Evolutionary conservation across 176 grass and related monocot species (phyloP).

Genomic region (Phragmites australis): DNA sequence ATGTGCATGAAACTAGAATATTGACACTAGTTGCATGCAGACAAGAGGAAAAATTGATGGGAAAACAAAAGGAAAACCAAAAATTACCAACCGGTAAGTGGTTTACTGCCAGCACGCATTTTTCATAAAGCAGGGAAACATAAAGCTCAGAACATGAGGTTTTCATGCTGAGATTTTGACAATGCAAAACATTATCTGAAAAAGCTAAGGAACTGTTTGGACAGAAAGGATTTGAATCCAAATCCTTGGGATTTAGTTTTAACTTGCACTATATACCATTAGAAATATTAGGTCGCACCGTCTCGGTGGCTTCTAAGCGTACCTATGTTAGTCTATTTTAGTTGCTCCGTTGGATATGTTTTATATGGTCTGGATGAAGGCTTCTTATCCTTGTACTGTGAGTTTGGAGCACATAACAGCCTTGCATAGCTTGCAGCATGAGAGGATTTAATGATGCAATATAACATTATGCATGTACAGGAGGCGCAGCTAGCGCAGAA

Average conservation of each 20-base stretch:
- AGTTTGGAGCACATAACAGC: too few relatives aligned
- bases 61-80: conserved; percentile 12
- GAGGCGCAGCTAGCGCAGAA: too few relatives aligned
- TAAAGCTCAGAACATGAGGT: background rate
- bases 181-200: background rate
- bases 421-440: too few relatives aligned
- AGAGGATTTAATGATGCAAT: too few relatives aligned
- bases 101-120: background rate
- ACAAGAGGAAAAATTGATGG: background rate
- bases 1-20: conserved; percentile 27
- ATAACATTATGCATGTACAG: too few relatives aligned
- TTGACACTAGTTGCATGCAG: conserved; percentile 9
- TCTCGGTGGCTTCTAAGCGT: too few relatives aligned
- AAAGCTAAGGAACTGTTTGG: background rate
- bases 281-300: too few relatives aligned
- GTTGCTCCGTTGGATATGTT: too few relatives aligned
- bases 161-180: background rate
- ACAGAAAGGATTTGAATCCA: background rate
- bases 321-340: too few relatives aligned
- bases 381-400: too few relatives aligned
- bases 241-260: background rate
- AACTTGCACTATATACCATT: background rate
- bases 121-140: background rate
- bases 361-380: too few relatives aligned
- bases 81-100: background rate